Evolutionary conservation across 352 stramenopile genomes (phyloP).

Genomic region (Phytopythium chamaehyphon): DNA sequence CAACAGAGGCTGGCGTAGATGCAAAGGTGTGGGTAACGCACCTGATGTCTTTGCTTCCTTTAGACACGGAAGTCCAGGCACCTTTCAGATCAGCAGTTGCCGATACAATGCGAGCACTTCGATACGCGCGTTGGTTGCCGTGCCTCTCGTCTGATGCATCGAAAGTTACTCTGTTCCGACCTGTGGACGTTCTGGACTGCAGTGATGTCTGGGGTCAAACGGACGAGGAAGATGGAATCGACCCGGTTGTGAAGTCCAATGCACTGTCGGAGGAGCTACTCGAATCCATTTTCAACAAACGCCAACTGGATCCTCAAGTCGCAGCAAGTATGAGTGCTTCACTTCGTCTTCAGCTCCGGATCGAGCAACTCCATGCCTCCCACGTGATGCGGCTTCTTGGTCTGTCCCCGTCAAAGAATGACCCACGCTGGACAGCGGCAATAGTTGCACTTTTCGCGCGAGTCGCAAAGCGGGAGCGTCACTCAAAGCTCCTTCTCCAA

Average conservation of each 20-base stretch:
- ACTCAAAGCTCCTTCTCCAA: conserved; percentile 39
- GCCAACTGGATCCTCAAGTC: conserved; percentile 38
- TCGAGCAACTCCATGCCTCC: conserved; percentile 60
- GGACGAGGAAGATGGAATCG: conserved; percentile 11
- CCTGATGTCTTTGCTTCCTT: conserved; percentile 46
- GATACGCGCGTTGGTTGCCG: conserved; percentile 43
- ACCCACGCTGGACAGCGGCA: conserved; percentile 30
- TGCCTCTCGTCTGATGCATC: conserved; percentile 1
- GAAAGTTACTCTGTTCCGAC: conserved; percentile 16
- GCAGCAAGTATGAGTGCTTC: conserved; percentile 28
- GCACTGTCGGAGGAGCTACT: conserved; percentile 18
- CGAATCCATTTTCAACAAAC: conserved; percentile 39
- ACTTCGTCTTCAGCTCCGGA: conserved; percentile 55
- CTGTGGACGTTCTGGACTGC: conserved; percentile 43
- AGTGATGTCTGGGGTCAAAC: conserved; percentile 12
- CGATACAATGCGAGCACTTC: conserved; percentile 59
- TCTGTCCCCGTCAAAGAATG: conserved; percentile 27
- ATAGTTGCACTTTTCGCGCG: conserved; percentile 51
- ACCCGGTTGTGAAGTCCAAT: conserved; percentile 5
- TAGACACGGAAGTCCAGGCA: conserved; percentile 68
- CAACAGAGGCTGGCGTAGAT: background rate
- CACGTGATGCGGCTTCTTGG: conserved; percentile 58
- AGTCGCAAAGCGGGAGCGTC: conserved; percentile 50
- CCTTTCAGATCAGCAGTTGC: conserved; percentile 57
- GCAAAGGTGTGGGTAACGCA: background rate